phyloP scores from a whole-genome alignment of 129 eudicot species.

The Artemisia tridentata region DNA sequence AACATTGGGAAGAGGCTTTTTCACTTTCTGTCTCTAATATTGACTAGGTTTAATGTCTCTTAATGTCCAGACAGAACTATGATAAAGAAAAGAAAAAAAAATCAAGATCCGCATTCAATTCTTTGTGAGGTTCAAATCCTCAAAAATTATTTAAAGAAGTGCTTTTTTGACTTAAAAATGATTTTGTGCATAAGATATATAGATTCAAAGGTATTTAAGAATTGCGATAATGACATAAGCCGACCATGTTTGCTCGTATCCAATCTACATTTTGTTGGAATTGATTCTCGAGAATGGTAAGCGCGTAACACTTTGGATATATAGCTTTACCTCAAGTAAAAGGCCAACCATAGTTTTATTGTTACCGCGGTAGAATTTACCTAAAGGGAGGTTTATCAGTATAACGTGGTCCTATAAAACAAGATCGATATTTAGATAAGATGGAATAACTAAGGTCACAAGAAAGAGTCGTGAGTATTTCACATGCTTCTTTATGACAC shows the following conservation, averaged over 20 bases:
- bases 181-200: too few species aligned
- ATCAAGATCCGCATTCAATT: slow-evolving; percentile 27
- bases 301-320: too few species aligned
- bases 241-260: too few species aligned
- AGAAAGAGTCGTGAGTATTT: slow-evolving; percentile 31
- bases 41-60: slow-evolving; percentile 34
- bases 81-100: background rate
- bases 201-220: too few species aligned
- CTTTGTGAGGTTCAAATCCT: slow-evolving; percentile 28
- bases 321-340: too few species aligned
- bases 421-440: slow-evolving; percentile 17
- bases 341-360: too few species aligned
- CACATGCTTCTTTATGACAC: slow-evolving; percentile 34
- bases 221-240: too few species aligned
- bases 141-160: background rate
- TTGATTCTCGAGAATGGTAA: too few species aligned
- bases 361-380: too few species aligned
- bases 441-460: slow-evolving; percentile 25
- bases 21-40: slow-evolving; percentile 30
- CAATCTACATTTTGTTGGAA: too few species aligned
- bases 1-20: slow-evolving; percentile 25
- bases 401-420: slow-evolving; percentile 29
- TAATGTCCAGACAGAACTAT: slow-evolving; percentile 32
- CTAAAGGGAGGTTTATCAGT: background rate
- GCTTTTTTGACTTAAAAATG: background rate